Evolutionary conservation across 768 basidiomycete genomes (phyloP), one percentile per base, ranked within the genome.

Genomic region (Pleurotus tuber-regium): DNA sequence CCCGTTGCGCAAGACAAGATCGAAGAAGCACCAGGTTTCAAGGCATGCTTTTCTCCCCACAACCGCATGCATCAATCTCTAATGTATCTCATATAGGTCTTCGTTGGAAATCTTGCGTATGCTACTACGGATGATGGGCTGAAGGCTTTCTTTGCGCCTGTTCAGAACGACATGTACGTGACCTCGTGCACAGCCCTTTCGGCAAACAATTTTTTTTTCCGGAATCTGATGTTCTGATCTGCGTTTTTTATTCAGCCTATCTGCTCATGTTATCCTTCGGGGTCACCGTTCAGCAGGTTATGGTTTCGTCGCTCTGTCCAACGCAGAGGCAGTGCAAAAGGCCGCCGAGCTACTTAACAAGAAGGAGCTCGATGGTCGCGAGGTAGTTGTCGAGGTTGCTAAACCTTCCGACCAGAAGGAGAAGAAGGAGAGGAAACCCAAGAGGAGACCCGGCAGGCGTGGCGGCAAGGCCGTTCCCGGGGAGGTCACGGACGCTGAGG

Each of bases 91-190:
- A 41, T 44, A 46, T 61, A 94, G 92, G 89, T 93, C 77, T 95
- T 95, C 71, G 90, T 86, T 66, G 93, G 93, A 63, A 96, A 96
- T 76, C 92, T 96, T 78, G 84, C 91, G 77, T 96, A 94, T 73
- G 78, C 84, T 66, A 92, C 90, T 61, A 91, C 88, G 78, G 90
- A 92, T 79, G 88, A 92, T 74, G 89, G 89, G 84, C 87, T 96
- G 76, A 89, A 83, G 86, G 76, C 89, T 71, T 88, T 96, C 80
- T 96, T 95, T 79, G 87, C 79, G 71, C 87, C 88, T 67, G 86
- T 92, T 66, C 77, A 82, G 71, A 82, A 74, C 76, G 91, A 92
- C 72, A 86, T 95, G 93, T 95, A 78, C 65, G 87, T 82, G 64
- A 63, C 70, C 68, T 55, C 28, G 58, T 50, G 51, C 65, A 69